phyloP scores from a whole-genome alignment of 208 protist species.

The Trichomonas tenax region DNA sequence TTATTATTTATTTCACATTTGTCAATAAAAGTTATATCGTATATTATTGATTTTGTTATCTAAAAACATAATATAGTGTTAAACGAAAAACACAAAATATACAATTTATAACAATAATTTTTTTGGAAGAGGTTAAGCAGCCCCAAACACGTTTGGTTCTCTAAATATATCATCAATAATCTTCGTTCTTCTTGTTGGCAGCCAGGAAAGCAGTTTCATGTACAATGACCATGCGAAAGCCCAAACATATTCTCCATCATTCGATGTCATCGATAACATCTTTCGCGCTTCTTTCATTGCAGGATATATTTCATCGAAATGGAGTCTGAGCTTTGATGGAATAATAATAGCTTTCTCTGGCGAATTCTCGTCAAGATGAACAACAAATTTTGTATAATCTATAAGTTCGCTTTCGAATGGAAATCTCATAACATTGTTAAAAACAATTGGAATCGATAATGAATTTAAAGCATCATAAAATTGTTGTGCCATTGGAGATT shows the following conservation, averaged over 20 bases:
- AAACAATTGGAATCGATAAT: not conserved
- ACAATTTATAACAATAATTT: no score
- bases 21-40: not conserved
- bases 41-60: no score
- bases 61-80: no score
- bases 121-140: not conserved
- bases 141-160: not conserved
- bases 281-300: not conserved
- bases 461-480: constrained; percentile 3
- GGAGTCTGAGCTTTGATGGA: not conserved
- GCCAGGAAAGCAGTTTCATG: not conserved
- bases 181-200: not conserved
- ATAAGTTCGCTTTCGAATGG: constrained; percentile 7
- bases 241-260: not conserved
- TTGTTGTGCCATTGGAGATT: not conserved
- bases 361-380: not conserved
- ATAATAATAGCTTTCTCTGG: not conserved
- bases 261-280: not conserved
- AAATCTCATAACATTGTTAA: not conserved
- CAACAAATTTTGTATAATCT: constrained; percentile 8
- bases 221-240: not conserved
- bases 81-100: no score
- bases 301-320: not conserved
- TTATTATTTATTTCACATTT: not conserved
- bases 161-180: constrained; percentile 8